Evolutionary conservation across 768 basidiomycete species (phyloP).

Genomic region (Leucocoprinus leucothites): DNA sequence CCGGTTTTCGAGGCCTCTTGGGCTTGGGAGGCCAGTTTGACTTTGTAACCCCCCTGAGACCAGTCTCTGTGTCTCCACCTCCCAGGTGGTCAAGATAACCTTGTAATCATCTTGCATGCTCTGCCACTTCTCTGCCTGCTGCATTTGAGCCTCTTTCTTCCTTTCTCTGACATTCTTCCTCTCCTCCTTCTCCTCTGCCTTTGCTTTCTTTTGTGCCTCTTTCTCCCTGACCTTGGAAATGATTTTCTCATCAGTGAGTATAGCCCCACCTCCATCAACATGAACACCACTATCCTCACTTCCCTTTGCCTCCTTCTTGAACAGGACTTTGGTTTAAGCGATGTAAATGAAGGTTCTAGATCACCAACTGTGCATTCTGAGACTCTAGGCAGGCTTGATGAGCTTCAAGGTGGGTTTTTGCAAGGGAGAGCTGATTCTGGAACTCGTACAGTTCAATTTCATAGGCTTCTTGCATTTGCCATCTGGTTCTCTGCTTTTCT

Average conservation of each 20-base stretch:
- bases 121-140: constrained; percentile 2
- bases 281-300: constrained; percentile 8
- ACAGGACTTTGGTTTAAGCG: too few relatives aligned
- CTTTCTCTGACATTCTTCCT: constrained; percentile 8
- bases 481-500: background rate
- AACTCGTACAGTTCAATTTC: constrained; percentile 7
- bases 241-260: constrained; percentile 10
- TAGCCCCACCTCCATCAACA: constrained; percentile 12
- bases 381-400: constrained; percentile 12
- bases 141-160: constrained; percentile 14
- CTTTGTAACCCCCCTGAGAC: constrained; percentile 12
- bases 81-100: too few relatives aligned
- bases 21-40: constrained; percentile 18
- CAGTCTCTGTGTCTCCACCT: constrained; percentile 5
- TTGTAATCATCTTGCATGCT: too few relatives aligned
- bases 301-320: constrained; percentile 14
- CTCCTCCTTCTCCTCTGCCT: constrained; percentile 9
- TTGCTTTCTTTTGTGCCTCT: constrained; percentile 4
- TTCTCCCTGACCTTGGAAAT: background rate
- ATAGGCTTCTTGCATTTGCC: background rate
- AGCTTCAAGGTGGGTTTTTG: constrained; percentile 10
- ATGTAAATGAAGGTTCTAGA: too few relatives aligned
- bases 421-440: constrained; percentile 2
- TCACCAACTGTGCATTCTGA: constrained; percentile 17
- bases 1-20: constrained; percentile 15